Conservation (phyloP, 805 yeast species). For the Zygosaccharomyces pseudorouxii region DNA sequence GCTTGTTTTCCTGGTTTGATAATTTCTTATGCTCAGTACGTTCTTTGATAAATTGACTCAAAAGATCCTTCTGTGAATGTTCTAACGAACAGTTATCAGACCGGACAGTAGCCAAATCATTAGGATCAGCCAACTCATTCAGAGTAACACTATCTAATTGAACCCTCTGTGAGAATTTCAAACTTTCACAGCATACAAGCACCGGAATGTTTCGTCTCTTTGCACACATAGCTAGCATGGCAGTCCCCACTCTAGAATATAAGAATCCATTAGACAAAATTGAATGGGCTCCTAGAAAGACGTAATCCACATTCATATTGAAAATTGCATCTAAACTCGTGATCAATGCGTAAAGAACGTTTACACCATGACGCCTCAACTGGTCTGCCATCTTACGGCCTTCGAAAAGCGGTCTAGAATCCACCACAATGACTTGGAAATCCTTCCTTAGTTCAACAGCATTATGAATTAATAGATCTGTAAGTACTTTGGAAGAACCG, state of each 20-base stretch:
- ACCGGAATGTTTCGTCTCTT: constrained; percentile 88
- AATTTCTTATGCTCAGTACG: constrained; percentile 31
- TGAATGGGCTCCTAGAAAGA: constrained; percentile 94
- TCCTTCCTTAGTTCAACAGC: constrained; percentile 54
- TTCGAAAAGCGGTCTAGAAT: constrained; percentile 90
- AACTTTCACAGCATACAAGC: constrained; percentile 88
- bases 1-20: constrained; percentile 25
- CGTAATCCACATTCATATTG: constrained; percentile 76
- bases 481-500: constrained; percentile 83
- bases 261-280: constrained; percentile 92
- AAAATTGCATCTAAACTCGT: constrained; percentile 75
- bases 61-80: constrained; percentile 51
- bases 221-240: constrained; percentile 87
- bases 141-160: constrained; percentile 94
- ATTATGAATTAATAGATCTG: constrained; percentile 67
- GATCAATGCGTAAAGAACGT: constrained; percentile 69
- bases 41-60: constrained; percentile 56
- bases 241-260: constrained; percentile 92
- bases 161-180: constrained; percentile 91
- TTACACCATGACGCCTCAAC: constrained; percentile 59
- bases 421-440: constrained; percentile 82
- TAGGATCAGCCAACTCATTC: constrained; percentile 83
- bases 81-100: constrained; percentile 48
- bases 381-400: constrained; percentile 73
- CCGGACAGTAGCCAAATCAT: constrained; percentile 54